Conservation (phyloP, 805 yeast genomes). For the Kodamaea sagamina region DNA sequence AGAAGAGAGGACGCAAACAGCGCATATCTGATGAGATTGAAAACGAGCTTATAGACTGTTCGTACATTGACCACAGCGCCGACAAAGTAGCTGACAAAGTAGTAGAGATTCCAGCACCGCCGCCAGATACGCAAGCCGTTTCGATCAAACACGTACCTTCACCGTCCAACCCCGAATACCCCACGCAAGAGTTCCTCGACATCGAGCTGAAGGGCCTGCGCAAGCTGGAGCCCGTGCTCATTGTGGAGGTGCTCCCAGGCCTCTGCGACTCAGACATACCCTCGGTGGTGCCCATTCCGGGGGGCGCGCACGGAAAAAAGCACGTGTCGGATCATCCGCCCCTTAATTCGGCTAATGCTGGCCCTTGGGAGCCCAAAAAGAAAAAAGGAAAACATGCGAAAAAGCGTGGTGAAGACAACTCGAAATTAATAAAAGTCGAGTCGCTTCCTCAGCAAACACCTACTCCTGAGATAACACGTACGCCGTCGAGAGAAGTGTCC, state of each 20-base stretch:
- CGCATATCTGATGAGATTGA: neutral
- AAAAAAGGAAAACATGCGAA: conserved; percentile 6
- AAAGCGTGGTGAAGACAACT: conserved; percentile 1
- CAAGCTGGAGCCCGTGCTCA: neutral
- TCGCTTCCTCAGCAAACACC: too few relatives aligned
- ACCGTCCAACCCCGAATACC: too few relatives aligned
- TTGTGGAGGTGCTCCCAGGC: conserved; percentile 1
- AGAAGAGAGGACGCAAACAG: neutral
- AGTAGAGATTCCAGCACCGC: conserved; percentile 6
- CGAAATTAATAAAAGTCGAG: neutral
- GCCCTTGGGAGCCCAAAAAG: neutral
- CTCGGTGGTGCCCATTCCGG: conserved; percentile 1
- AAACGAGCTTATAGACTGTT: conserved; percentile 6
- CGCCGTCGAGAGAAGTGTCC: too few relatives aligned
- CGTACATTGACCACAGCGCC: conserved; percentile 7
- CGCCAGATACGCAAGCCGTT: neutral
- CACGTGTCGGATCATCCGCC: conserved; percentile 6
- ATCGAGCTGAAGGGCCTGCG: conserved; percentile 1
- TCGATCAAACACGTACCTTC: too few relatives aligned
- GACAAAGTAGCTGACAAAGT: too few relatives aligned
- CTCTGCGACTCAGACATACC: conserved; percentile 5
- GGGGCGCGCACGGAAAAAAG: neutral
- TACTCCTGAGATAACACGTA: too few relatives aligned
- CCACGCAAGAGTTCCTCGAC: conserved; percentile 6
- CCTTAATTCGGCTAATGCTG: neutral